A percentile compares a stretch with the other conserved stretches of the same genome.
Evolutionary conservation across 768 basidiomycete species (phyloP).

Genomic region (Russula earlei): DNA sequence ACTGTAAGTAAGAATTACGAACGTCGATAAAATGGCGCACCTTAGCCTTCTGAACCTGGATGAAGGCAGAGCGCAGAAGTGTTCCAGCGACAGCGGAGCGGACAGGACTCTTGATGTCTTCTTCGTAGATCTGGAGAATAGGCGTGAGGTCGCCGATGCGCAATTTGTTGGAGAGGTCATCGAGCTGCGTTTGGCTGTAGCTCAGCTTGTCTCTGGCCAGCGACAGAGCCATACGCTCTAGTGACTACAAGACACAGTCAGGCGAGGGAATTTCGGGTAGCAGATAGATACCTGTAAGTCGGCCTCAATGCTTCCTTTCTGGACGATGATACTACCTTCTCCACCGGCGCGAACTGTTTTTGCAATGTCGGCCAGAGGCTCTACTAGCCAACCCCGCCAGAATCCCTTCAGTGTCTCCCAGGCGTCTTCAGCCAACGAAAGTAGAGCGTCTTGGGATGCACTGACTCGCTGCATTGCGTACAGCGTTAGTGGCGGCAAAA

Average conservation of each 20-base stretch:
- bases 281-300: constrained; percentile 60
- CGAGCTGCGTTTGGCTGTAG: constrained; percentile 56
- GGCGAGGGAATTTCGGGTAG: not conserved
- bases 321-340: constrained; percentile 66
- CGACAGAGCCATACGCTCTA: constrained; percentile 87
- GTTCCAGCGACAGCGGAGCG: constrained; percentile 73
- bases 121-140: constrained; percentile 81
- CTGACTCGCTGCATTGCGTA: constrained; percentile 44
- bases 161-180: constrained; percentile 53
- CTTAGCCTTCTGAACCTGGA: constrained; percentile 95
- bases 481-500: constrained; percentile 61
- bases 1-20: not conserved
- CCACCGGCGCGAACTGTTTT: constrained; percentile 78
- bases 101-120: constrained; percentile 83
- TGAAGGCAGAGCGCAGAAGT: constrained; percentile 73
- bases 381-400: constrained; percentile 73
- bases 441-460: constrained; percentile 48
- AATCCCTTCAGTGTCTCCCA: constrained; percentile 64
- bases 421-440: constrained; percentile 48
- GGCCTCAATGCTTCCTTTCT: constrained; percentile 70
- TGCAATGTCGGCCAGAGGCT: constrained; percentile 73
- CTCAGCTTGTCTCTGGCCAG: constrained; percentile 74
- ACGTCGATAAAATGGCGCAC: constrained; percentile 30
- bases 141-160: constrained; percentile 77
- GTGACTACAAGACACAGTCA: constrained; percentile 41